phyloP scores from a whole-genome alignment of 768 basidiomycete genomes.

The Hypholoma sublateritium region DNA sequence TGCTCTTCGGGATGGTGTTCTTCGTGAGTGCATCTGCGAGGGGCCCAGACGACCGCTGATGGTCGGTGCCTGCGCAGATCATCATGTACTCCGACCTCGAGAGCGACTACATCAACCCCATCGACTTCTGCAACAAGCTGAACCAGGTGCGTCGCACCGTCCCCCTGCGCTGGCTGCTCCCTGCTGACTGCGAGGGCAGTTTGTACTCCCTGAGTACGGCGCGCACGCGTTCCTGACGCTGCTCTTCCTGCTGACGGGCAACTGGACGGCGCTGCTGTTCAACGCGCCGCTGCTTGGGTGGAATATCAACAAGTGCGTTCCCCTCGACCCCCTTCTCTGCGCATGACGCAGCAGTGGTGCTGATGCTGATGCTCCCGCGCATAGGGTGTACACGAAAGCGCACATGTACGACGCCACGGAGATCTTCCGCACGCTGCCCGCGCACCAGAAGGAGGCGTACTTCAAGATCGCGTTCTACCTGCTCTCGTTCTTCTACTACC shows the following conservation, averaged over 20 bases:
- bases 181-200: constrained; percentile 45
- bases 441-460: constrained; percentile 95
- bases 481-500: constrained; percentile 88
- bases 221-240: constrained; percentile 88
- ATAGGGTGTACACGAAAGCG: constrained; percentile 59
- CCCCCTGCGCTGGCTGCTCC: not conserved
- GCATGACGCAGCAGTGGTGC: not conserved
- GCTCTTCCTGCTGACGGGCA: constrained; percentile 87
- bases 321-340: not conserved
- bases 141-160: constrained; percentile 67
- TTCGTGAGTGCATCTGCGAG: constrained; percentile 64
- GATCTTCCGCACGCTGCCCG: constrained; percentile 91
- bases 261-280: constrained; percentile 89
- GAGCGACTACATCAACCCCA: constrained; percentile 99
- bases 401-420: constrained; percentile 99
- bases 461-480: constrained; percentile 93
- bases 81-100: constrained; percentile 99
- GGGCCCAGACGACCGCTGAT: too few species aligned
- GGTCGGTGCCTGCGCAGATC: constrained; percentile 52
- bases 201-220: constrained; percentile 94
- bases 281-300: constrained; percentile 87
- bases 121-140: constrained; percentile 98
- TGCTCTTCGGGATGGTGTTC: constrained; percentile 98
- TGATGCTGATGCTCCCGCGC: not conserved
- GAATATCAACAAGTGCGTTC: constrained; percentile 90